Evolutionary conservation across 805 yeast species (phyloP), one percentile per base, ranked within the genome.

Genomic region (Candida odintsovae): DNA sequence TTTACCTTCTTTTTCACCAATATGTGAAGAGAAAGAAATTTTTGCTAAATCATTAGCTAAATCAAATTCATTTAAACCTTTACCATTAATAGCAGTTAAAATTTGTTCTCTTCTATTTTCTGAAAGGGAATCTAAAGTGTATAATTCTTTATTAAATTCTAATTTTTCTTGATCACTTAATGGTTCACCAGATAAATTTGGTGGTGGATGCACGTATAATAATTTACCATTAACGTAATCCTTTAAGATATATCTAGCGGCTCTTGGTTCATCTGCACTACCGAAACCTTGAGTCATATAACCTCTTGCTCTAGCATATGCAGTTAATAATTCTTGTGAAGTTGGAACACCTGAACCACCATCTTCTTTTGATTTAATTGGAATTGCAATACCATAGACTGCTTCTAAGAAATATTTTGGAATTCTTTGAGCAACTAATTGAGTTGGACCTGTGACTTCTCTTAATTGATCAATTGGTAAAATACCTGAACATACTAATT

Each of bases 221-320:
- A 94, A 71, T 64, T 89, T 90, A 53, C 98, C 99, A 64, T 79
- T 87, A 23, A 95, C 97, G 58, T 90, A 94, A 66, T 94, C 99
- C 67, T 94, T 94, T 63, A 94, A 75, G 45, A 94, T 79, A 56
- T 87, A 86, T 64, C 99, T 77, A 38, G 97, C 82, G 13, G 99
- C 96, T 66, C 99, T 78, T 38, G 95, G 82, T 64, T 90, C 95
- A 71, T 94, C 99, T 3, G 99, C 98, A 55, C 89, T 80, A 61
- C 98, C 98, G 62, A 87, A 90, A 61, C 95, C 95, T 65, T 95
- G 97, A 0, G 97, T 86, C 95, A 89, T 90, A 64, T 80, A 94
- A 58, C 99, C 99, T 68, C 99, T 80, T 3, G 97, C 94, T 69
- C 95, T 78, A 7, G 97, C 98, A 62, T 94, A 94, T 0, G 98